These are phyloP conservation scores for Zymoseptoria ardabiliae DNA, from an alignment of 2,329 filamentous ascomycete species.

Conservation along the genomic window DNA sequence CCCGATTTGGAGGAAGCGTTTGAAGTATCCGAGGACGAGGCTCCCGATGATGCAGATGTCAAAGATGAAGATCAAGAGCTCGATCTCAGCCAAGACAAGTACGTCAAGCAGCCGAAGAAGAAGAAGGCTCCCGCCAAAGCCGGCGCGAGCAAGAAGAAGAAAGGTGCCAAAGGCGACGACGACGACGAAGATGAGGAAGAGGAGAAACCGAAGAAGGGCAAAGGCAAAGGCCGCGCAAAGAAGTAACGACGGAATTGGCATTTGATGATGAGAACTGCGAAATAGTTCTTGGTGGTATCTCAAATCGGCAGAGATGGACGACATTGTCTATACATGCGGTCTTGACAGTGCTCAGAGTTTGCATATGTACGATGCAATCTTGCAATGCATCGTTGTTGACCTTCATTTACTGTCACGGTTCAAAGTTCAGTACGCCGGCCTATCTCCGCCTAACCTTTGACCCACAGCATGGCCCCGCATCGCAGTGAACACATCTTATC, in stretches of 20 bases:
- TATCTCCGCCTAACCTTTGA: not conserved
- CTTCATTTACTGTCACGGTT: not conserved
- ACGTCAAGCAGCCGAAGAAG: conserved; percentile 84
- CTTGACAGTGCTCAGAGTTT: not conserved
- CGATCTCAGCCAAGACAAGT: conserved; percentile 93
- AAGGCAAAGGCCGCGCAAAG: conserved; percentile 29
- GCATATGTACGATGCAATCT: not conserved
- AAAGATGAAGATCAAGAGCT: conserved; percentile 54
- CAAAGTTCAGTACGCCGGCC: not conserved
- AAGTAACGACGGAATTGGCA: conserved; percentile 40
- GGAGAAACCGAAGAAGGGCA: conserved; percentile 37
- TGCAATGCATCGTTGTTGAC: not conserved
- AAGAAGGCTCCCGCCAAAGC: conserved; percentile 45
- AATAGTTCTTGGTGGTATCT: not conserved
- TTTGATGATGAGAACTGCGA: not conserved
- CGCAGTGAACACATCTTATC: not conserved
- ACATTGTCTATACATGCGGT: not conserved
- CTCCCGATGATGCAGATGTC: conserved; percentile 37
- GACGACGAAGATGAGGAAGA: conserved; percentile 31
- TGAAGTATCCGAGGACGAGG: conserved; percentile 76
- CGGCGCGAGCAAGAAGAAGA: conserved; percentile 48
- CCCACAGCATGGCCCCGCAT: not conserved
- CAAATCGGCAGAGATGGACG: not conserved
- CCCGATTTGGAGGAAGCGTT: conserved; percentile 95
- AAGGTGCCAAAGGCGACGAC: conserved; percentile 62